These are phyloP conservation scores for Pleurotus platypus DNA, from an alignment of 768 basidiomycete species.

Conservation along the genomic window DNA sequence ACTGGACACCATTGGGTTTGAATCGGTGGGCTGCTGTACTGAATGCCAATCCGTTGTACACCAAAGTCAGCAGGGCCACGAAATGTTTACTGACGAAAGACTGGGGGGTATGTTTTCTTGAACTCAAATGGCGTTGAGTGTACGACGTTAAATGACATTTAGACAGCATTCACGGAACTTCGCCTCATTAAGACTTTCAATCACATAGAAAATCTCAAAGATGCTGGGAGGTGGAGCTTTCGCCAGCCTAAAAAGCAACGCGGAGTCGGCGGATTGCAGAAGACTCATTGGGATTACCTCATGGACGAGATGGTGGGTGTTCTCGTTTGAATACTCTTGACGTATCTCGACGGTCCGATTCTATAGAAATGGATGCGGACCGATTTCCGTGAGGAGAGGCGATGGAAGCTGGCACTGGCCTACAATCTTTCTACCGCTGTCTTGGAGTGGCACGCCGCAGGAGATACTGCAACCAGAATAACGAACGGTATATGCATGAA, in stretches of 20 bases:
- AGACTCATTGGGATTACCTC: conserved; percentile 94
- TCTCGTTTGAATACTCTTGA: neutral
- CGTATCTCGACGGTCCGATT: neutral
- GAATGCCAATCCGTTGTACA: conserved; percentile 73
- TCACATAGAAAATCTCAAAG: conserved; percentile 79
- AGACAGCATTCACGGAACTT: conserved; percentile 81
- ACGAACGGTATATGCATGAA: conserved; percentile 63
- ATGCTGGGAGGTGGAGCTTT: conserved; percentile 82
- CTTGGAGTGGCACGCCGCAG: conserved; percentile 83
- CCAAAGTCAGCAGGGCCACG: conserved; percentile 60
- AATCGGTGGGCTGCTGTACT: conserved; percentile 73
- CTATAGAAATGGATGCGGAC: conserved; percentile 91
- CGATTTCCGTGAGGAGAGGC: conserved; percentile 92
- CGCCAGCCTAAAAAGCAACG: conserved; percentile 94
- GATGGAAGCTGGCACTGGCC: conserved; percentile 87
- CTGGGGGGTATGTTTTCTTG: conserved; percentile 65
- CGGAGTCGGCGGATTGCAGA: conserved; percentile 66
- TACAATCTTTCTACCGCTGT: conserved; percentile 79
- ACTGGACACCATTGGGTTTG: conserved; percentile 60
- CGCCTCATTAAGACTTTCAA: conserved; percentile 78
- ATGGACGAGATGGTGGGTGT: conserved; percentile 89
- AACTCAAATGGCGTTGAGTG: neutral
- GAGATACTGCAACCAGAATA: conserved; percentile 59
- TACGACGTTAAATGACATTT: conserved; percentile 10
- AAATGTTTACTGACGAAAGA: conserved; percentile 81